A percentile compares a stretch with the other conserved stretches of the same genome.
These are phyloP conservation scores for Brettanomyces naardenensis DNA, from an alignment of 805 yeast species.

Conservation along the genomic window DNA sequence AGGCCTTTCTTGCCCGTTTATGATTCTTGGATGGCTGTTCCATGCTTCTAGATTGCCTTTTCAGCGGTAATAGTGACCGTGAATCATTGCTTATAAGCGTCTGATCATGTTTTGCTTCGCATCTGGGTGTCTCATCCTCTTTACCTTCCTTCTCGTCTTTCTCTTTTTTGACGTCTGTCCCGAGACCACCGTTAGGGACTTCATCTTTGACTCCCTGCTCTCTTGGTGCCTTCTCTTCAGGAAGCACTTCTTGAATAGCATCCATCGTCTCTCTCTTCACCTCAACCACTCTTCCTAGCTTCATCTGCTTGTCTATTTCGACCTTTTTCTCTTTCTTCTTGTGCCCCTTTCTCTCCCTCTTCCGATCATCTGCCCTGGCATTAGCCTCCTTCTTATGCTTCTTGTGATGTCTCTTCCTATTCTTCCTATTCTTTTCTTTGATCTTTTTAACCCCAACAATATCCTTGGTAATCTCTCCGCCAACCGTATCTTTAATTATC, in stretches of 20 bases:
- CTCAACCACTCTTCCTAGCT: not conserved
- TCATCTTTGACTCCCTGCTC: slow-evolving; percentile 3
- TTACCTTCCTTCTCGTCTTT: not conserved
- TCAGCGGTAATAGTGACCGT: not conserved
- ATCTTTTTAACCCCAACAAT: not conserved
- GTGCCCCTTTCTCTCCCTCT: slow-evolving; percentile 1
- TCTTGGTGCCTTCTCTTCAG: not conserved
- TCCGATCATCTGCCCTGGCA: not conserved
- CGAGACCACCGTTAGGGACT: not conserved
- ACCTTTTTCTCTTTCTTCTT: slow-evolving; percentile 12
- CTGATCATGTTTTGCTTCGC: not conserved
- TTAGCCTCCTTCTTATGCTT: slow-evolving; percentile 4
- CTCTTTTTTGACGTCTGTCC: not conserved
- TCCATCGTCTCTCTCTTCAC: slow-evolving; percentile 1
- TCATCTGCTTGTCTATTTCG: slow-evolving; percentile 17
- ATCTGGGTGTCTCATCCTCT: not conserved
- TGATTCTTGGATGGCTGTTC: not conserved
- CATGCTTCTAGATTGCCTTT: not conserved
- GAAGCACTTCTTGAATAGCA: slow-evolving; percentile 5
- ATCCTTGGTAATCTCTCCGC: slow-evolving; percentile 4
- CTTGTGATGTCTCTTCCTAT: slow-evolving; percentile 4
- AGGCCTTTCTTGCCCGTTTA: not conserved
- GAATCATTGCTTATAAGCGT: not conserved
- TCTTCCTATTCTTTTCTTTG: slow-evolving; percentile 1
- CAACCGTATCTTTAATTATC: slow-evolving; percentile 12